phyloP scores from a whole-genome alignment of 2,329 filamentous ascomycete species.

The Xylariaceae sp. region DNA sequence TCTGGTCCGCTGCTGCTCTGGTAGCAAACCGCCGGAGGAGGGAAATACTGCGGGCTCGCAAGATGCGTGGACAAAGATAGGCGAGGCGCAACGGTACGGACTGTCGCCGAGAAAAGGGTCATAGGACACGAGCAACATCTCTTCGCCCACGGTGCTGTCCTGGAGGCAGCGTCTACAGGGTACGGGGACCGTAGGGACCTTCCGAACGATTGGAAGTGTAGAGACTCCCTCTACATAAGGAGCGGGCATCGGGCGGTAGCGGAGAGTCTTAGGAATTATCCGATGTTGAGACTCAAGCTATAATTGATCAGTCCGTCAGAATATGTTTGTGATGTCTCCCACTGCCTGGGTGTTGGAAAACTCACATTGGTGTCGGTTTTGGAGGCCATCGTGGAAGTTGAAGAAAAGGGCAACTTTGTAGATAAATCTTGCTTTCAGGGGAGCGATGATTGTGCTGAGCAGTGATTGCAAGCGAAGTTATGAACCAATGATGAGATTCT shows the following conservation, averaged over 20 bases:
- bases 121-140: constrained; percentile 15
- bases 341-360: neutral
- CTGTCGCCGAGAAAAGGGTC: constrained; percentile 15
- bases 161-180: constrained; percentile 14
- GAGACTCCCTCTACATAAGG: constrained; percentile 1
- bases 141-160: constrained; percentile 10
- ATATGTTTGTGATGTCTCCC: neutral
- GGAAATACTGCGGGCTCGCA: constrained; percentile 5
- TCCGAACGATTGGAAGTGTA: neutral
- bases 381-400: constrained; percentile 4
- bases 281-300: neutral
- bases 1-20: constrained; percentile 4
- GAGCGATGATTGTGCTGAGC: too few relatives aligned
- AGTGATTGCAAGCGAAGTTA: too few relatives aligned
- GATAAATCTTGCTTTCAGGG: neutral
- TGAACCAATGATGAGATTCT: too few relatives aligned
- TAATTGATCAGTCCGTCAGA: neutral
- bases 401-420: neutral
- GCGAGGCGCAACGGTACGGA: constrained; percentile 11
- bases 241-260: constrained; percentile 9
- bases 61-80: constrained; percentile 12
- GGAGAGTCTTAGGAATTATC: constrained; percentile 7
- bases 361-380: constrained; percentile 2
- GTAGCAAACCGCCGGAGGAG: neutral
- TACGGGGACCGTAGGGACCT: constrained; percentile 2